phyloP scores from a whole-genome alignment of 805 yeast genomes.

The Tetrapisispora namnaoensis region DNA sequence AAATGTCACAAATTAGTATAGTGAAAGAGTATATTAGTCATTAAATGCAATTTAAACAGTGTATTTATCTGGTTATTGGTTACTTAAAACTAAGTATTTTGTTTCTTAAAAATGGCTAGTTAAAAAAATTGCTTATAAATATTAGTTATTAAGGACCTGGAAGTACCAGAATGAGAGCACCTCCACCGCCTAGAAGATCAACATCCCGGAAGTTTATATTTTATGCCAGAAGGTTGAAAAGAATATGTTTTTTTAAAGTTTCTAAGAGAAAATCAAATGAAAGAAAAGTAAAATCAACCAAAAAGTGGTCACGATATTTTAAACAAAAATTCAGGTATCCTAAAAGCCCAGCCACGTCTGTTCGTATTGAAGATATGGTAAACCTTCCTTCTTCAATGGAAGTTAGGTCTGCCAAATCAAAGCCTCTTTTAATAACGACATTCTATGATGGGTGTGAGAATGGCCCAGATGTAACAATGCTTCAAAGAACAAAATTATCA shows the following conservation, averaged over 20 bases:
- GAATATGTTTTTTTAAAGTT: conserved; percentile 5
- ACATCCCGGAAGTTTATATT: conserved; percentile 13
- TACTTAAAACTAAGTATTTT: no score
- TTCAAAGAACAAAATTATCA: conserved; percentile 18
- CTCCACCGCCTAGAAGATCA: conserved; percentile 25
- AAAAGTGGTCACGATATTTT: conserved; percentile 9
- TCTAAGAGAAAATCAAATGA: not conserved
- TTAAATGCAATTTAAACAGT: no score
- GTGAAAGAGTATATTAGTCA: no score
- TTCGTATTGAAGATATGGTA: conserved; percentile 19
- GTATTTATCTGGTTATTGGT: no score
- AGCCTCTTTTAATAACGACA: conserved; percentile 25
- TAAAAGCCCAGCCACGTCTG: conserved; percentile 12
- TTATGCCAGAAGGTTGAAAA: conserved; percentile 9
- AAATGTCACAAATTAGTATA: not conserved
- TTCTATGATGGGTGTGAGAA: conserved; percentile 21
- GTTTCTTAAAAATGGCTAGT: no score
- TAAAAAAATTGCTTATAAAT: no score
- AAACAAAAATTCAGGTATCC: conserved; percentile 14
- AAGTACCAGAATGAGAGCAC: conserved; percentile 29
- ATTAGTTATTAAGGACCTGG: no score
- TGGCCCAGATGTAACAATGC: conserved; percentile 19
- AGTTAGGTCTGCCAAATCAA: conserved; percentile 10
- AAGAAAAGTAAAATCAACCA: not conserved
- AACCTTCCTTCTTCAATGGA: conserved; percentile 16